phyloP scores from a whole-genome alignment of 768 basidiomycete species.

The Rhodosporidiobolus odoratus region DNA sequence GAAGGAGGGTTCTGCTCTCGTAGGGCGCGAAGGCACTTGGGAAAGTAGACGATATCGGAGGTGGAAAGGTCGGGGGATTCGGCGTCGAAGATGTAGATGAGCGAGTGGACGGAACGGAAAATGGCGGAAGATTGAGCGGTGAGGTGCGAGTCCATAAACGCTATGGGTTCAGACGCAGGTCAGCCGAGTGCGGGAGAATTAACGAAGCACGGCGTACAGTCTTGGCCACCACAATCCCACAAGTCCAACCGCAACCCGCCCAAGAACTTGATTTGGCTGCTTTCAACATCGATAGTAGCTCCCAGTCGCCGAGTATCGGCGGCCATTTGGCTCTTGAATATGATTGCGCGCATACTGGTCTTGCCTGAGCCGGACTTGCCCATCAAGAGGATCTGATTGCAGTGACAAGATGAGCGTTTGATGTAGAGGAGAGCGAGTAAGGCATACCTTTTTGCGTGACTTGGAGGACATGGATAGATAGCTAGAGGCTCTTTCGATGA shows the following conservation, averaged over 20 bases:
- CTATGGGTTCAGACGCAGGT: slow-evolving; percentile 39
- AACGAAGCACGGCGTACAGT: slow-evolving; percentile 45
- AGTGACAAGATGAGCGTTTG: background rate
- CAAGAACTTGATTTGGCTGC: slow-evolving; percentile 93
- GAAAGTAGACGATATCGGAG: slow-evolving; percentile 86
- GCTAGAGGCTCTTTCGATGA: background rate
- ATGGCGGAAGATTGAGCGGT: slow-evolving; percentile 85
- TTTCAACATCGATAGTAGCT: slow-evolving; percentile 96
- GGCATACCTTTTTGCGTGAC: slow-evolving; percentile 33
- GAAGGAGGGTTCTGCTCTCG: slow-evolving; percentile 48
- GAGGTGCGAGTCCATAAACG: slow-evolving; percentile 96
- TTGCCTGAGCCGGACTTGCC: slow-evolving; percentile 68
- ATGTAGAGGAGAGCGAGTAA: background rate
- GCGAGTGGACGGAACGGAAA: slow-evolving; percentile 90
- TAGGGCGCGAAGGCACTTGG: slow-evolving; percentile 79
- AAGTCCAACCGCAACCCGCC: slow-evolving; percentile 92
- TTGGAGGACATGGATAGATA: slow-evolving; percentile 26
- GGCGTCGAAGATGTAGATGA: slow-evolving; percentile 98
- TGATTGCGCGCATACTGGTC: slow-evolving; percentile 98
- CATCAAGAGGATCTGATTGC: slow-evolving; percentile 82
- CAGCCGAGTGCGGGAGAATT: background rate
- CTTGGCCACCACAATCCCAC: slow-evolving; percentile 99
- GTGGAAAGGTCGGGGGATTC: slow-evolving; percentile 70
- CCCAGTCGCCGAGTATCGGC: slow-evolving; percentile 84
- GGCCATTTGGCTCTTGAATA: slow-evolving; percentile 94